These are phyloP conservation scores for Serendipita vermifera DNA, from an alignment of 768 basidiomycete genomes.

Conservation along the genomic window DNA sequence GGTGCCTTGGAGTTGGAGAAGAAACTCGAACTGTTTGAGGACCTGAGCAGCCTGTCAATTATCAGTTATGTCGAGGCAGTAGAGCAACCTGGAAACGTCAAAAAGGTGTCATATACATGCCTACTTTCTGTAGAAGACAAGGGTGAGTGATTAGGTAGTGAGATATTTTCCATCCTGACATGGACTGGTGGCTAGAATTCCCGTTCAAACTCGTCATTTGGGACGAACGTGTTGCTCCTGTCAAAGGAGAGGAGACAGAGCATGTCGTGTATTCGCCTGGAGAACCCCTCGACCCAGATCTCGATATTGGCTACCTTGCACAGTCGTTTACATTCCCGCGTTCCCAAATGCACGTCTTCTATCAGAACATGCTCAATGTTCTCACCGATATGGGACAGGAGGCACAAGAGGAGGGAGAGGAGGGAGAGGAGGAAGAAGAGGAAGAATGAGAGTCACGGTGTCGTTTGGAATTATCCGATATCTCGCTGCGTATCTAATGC, in stretches of 20 bases:
- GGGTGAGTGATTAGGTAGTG: no score
- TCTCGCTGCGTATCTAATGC: no score
- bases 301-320: not conserved
- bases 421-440: no score
- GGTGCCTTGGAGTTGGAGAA: not conserved
- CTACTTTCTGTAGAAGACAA: not conserved
- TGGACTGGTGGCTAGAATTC: not conserved
- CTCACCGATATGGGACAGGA: not conserved
- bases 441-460: no score
- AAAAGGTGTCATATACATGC: not conserved
- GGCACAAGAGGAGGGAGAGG: not conserved
- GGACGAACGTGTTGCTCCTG: not conserved
- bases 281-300: not conserved
- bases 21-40: not conserved
- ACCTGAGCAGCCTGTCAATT: not conserved
- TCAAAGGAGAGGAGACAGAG: not conserved
- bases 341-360: not conserved
- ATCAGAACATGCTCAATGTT: not conserved
- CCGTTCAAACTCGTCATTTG: conserved; percentile 2
- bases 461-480: no score
- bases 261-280: not conserved
- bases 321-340: not conserved
- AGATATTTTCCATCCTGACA: no score
- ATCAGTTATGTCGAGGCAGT: not conserved
- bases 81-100: not conserved